Base-by-base conservation (phyloP, 768 basidiomycete species). In the Pleurotus pulmonarius region DNA sequence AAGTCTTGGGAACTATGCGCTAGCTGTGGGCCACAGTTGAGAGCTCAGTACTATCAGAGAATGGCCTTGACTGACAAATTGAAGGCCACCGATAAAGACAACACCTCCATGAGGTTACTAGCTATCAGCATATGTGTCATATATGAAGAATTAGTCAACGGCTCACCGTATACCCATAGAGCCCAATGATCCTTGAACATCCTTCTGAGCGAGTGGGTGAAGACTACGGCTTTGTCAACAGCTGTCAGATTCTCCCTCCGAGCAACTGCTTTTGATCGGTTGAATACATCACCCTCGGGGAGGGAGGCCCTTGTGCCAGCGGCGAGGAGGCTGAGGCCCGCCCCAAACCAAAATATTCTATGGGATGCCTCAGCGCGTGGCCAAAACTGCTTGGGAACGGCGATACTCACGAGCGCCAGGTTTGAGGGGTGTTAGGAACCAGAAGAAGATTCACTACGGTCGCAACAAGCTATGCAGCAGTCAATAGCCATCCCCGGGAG, bases 151-250 rank as follows among this genome's bases (percentile, higher is more conserved):
- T 9, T 6, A 20, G n/a, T 22, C 15, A 43, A 43, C 8, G 18
- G 18, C 40, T 44, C 20, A 61, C 60, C 59, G 61, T 86, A 87
- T 45, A 86, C 75, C 65, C 83, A 84, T 11, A 83, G 62, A 4
- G 75, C 59, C 86, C 86, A 88, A 61, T 89, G 82, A 15, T 61
- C 65, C 67, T 74, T 83, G 22, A 87, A 69, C 83, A 87, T 87
- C 46, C 66, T 63, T 25, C 75, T 70, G 0, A 80, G 75, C 64
- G 86, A 85, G 47, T 61, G 73, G 11, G 86, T 18, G 75, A 90
- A 90, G 1, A 74, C 58, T 61, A 67, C 69, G 2, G 78, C 79
- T 69, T 83, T 80, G 55, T 73, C 58, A 6, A 61, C 59, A 2
- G 75, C 65, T 1, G 56, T 64, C 7, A 67, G 58, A 3, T 80